Base-by-base conservation (phyloP, 1,139 yeast genomes). In the Yamadazyma siamensis region DNA sequence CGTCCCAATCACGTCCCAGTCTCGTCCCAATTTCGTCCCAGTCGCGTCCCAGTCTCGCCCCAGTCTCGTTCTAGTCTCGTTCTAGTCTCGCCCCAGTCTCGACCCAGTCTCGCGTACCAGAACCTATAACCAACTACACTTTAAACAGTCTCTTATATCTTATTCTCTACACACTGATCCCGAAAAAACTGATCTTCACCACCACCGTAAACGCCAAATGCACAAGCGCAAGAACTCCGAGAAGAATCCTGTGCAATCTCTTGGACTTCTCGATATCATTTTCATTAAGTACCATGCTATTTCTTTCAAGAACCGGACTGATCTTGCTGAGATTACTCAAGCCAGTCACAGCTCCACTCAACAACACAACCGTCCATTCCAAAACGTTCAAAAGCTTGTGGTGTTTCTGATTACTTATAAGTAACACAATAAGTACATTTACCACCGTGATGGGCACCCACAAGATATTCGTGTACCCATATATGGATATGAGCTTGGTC, bases 391-490 rank as follows among this genome's bases (percentile, higher is more conserved):
- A 50, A 3, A 65, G 29, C 2, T 52, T 33, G 30, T 52, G 58
- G 36, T 65, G 66, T 11, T 47, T 56, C 29, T 56, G 40, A 37
- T 60, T 66, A 39, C 61, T 64, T 13, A 71, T 56, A 18, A 74
- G 50, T 3, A 73, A 47, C 3, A 71, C 78, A 33, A 75, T 61
- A 22, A 75, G 49, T 12, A 74, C 52, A 38, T 73, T 76, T 22
- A 81, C 54, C 4, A 80, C 50, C 1, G 91, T 81, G 20, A 84
- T 81, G 2, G 94, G 94, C 16, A 80, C 63, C 95, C 95, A 86
- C 34, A 80, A 70, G 6, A 81, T 63, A 48, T 82, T 82, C 21
- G 94, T 73, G 54, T 86, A 86, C 4, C 95, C 94, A 54, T 81
- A 86, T 26, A 85, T 71, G 6, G 88, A 77, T 10, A 78, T 48